A percentile compares a stretch with the other conserved stretches of the same genome.
These are phyloP conservation scores for Rhizoctonia solani DNA, from an alignment of 1,284 basidiomycete genomes.

Conservation along the genomic window DNA sequence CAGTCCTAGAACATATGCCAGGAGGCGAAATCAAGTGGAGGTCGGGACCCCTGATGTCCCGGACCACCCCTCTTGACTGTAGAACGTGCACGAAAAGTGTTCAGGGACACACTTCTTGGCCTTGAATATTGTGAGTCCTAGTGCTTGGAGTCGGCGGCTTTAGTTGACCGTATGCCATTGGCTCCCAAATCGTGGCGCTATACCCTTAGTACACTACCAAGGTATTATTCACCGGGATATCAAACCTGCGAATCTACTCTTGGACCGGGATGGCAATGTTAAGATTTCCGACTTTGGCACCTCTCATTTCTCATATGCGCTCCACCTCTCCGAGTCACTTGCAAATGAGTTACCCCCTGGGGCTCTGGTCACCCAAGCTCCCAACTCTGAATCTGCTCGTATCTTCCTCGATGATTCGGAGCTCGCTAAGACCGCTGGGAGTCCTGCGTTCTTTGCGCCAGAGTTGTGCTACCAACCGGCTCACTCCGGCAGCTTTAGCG, in stretches of 20 bases:
- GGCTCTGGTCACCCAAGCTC: conserved; percentile 46
- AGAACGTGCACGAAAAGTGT: conserved; percentile 81
- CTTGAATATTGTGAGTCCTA: conserved; percentile 82
- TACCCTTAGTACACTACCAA: conserved; percentile 81
- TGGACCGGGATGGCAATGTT: conserved; percentile 82
- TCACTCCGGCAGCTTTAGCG: conserved; percentile 34
- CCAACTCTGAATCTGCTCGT: conserved; percentile 49
- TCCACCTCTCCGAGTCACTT: conserved; percentile 63
- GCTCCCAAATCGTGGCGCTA: conserved; percentile 14
- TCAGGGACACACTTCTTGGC: conserved; percentile 90
- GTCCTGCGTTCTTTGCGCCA: conserved; percentile 96
- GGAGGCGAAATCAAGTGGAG: conserved; percentile 96
- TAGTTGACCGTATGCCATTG: conserved; percentile 2
- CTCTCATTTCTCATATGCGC: conserved; percentile 90
- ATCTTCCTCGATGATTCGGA: conserved; percentile 84
- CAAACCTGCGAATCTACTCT: conserved; percentile 96
- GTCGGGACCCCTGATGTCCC: conserved; percentile 46
- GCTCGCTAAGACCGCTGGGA: conserved; percentile 91
- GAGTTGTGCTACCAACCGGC: conserved; percentile 72
- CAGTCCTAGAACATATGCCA: conserved; percentile 94
- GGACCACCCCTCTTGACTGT: conserved; percentile 71
- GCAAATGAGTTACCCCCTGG: conserved; percentile 48
- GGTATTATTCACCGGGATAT: conserved; percentile 99
- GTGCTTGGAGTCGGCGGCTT: too few species aligned
- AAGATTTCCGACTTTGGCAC: conserved; percentile 99